phyloP scores from a whole-genome alignment of 202 grass and related monocot species.

The Panicum hallii region DNA sequence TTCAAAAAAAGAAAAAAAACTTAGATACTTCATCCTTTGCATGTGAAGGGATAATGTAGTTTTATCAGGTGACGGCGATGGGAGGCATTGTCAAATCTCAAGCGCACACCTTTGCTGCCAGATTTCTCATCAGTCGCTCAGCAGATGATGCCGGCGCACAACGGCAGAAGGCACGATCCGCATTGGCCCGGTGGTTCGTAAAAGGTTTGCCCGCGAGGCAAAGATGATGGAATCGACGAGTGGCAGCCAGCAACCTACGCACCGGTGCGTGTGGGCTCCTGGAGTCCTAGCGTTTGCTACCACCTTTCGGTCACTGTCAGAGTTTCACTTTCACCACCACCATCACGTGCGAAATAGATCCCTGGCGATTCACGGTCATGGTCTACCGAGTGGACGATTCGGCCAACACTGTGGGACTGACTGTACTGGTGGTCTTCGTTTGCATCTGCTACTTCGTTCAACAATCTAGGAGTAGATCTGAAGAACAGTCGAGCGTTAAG shows the following conservation, averaged over 20 bases:
- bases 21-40: background rate
- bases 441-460: too few relatives aligned
- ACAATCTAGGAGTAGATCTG: background rate
- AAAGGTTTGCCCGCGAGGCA: background rate
- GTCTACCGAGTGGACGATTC: background rate
- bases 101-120: background rate
- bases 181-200: background rate
- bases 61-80: conserved; percentile 29
- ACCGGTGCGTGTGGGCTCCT: background rate
- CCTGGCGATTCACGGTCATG: background rate
- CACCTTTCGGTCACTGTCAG: background rate
- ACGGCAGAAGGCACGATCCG: background rate
- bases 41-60: conserved; percentile 24
- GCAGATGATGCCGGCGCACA: conserved; percentile 1
- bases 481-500: background rate
- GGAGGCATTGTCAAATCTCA: background rate
- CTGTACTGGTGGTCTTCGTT: background rate
- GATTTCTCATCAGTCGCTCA: background rate
- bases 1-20: too few relatives aligned
- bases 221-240: background rate
- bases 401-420: background rate
- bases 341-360: conserved; percentile 31
- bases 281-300: background rate
- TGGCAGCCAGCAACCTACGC: background rate
- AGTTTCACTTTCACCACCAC: background rate